These are phyloP conservation scores for Penicillium dipodomyicola DNA, from an alignment of 495 filamentous ascomycete species.

Conservation along the genomic window DNA sequence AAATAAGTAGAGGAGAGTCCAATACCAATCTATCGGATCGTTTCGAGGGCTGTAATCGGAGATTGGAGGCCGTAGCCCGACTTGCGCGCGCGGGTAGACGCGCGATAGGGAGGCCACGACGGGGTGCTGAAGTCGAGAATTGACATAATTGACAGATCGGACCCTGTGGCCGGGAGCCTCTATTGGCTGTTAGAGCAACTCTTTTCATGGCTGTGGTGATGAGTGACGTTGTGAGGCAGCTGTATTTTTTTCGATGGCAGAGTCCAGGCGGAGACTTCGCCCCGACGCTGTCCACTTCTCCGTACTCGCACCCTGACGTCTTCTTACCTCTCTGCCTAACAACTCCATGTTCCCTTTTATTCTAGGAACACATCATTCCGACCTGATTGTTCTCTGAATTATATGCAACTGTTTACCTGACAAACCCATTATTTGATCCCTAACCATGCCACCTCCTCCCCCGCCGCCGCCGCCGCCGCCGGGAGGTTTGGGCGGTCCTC, in stretches of 20 bases:
- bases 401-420: conserved; percentile 8
- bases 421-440: conserved; percentile 9
- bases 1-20: background rate
- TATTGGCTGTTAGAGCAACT: conserved; percentile 31
- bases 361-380: conserved; percentile 19
- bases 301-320: conserved; percentile 30
- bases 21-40: conserved; percentile 4
- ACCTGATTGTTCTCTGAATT: conserved; percentile 12
- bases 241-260: conserved; percentile 25
- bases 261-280: conserved; percentile 31
- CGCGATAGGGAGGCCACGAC: conserved; percentile 23
- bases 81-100: conserved; percentile 17
- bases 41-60: conserved; percentile 22
- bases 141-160: conserved; percentile 43
- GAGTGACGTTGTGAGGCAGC: conserved; percentile 13
- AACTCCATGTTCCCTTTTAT: conserved; percentile 19
- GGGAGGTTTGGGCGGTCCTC: conserved; percentile 64
- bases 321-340: conserved; percentile 30
- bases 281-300: conserved; percentile 27
- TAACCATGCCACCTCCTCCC: conserved; percentile 65
- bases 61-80: conserved; percentile 7
- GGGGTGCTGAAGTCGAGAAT: conserved; percentile 24
- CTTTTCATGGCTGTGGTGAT: conserved; percentile 33
- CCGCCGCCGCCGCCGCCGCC: conserved; percentile 67
- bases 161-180: conserved; percentile 22